Evolutionary conservation across 106 monocot genomes (phyloP).

Genomic region (Dendrobium nobile): DNA sequence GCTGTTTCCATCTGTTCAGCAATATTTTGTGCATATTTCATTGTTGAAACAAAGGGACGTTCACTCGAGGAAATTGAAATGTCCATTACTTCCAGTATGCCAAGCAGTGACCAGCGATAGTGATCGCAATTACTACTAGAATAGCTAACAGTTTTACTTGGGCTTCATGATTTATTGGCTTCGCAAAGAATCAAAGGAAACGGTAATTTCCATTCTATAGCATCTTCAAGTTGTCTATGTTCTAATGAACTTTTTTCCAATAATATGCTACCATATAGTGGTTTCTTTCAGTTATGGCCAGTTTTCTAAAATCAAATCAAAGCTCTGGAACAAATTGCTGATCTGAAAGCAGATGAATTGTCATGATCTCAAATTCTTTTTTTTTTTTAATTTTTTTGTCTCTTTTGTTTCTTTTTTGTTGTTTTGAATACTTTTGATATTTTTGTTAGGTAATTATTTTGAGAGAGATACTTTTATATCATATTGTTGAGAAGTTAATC

Average conservation of each 20-base stretch:
- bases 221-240: background rate
- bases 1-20: slow-evolving; percentile 61
- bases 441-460: too few relatives aligned
- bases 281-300: background rate
- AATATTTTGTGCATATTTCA: slow-evolving; percentile 49
- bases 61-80: slow-evolving; percentile 88
- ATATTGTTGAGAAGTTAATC: too few relatives aligned
- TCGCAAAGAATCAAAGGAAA: background rate
- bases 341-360: background rate
- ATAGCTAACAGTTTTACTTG: too few relatives aligned
- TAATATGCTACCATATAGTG: background rate
- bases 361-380: background rate
- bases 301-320: background rate
- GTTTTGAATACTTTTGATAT: background rate
- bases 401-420: background rate
- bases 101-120: background rate
- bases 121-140: background rate
- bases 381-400: background rate
- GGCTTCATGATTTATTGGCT: background rate
- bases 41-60: slow-evolving; percentile 79
- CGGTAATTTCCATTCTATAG: background rate
- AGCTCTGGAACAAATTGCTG: background rate
- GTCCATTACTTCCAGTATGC: slow-evolving; percentile 21
- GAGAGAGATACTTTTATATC: too few relatives aligned
- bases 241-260: background rate